Evolutionary conservation across 192 early-diverging fungal species (phyloP), one percentile per base, ranked within the genome.

Genomic region (Helicostylum pulchrum): DNA sequence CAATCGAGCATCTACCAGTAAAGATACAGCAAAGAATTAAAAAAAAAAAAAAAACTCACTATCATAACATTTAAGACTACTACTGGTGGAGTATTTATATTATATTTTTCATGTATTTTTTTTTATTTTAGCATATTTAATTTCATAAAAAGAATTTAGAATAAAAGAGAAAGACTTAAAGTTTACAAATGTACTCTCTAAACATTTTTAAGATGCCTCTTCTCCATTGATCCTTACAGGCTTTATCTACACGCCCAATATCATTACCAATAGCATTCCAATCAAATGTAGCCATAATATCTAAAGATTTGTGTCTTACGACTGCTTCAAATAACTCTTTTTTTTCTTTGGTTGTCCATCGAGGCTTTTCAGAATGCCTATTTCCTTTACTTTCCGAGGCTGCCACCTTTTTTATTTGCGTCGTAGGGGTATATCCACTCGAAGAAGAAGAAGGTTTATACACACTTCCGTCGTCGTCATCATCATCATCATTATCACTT

Each of bases 1-100:
- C 36, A 96, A 96, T 74, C 79, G 94, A 43, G 42, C 56, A n/a
- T 32, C 53, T 9, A 34, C 31, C 20, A 5, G 50, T 32, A 43
- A 62, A 52, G 49, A 14, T 26, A 26, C 26, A 26, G 26, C 26
- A 26, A 26, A 26, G 26, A 26, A 26, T 26, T 26, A 26, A 26
- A n/a, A n/a, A n/a, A n/a, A n/a, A n/a, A n/a, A n/a, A n/a, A n/a
- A n/a, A 26, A 26, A 0, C 26, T 26, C 26, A 0, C 2, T 26
- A 26, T 26, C 26, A 26, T 26, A 26, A 0, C 26, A 2, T 26
- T 26, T 26, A 26, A 26, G 26, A 26, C 26, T n/a, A 15, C 52
- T 15, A 31, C n/a, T n/a, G n/a, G n/a, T n/a, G n/a, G 15, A 14
- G 11, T 26, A 31, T 30, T 26, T 32, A 31, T 32, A 14, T 53